A percentile compares a stretch with the other conserved stretches of the same genome.
Conservation (phyloP, 257 asterid species). For the Scutellaria galericulata region DNA sequence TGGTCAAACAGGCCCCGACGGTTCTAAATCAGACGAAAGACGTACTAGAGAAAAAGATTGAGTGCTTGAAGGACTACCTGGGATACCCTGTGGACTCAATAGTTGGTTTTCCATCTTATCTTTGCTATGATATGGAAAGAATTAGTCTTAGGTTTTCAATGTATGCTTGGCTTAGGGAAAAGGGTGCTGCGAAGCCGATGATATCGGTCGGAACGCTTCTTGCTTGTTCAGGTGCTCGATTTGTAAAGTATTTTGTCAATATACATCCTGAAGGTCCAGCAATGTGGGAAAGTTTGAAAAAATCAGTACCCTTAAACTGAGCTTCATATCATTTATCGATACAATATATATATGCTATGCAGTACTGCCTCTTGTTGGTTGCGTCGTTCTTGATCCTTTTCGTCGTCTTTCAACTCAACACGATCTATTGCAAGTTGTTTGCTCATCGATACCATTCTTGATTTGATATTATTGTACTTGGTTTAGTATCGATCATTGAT, state of each 20-base stretch:
- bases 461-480: too few relatives aligned
- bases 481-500: too few relatives aligned
- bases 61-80: constrained; percentile 52
- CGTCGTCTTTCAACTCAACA: too few relatives aligned
- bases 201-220: constrained; percentile 73
- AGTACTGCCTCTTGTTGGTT: neutral
- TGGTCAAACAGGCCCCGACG: constrained; percentile 78
- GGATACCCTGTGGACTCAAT: constrained; percentile 80
- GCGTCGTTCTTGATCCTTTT: neutral
- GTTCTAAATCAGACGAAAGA: constrained; percentile 73
- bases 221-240: constrained; percentile 73
- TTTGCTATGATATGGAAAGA: constrained; percentile 79
- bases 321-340: neutral
- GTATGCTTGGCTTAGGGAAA: constrained; percentile 81
- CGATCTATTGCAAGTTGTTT: too few relatives aligned
- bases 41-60: constrained; percentile 67
- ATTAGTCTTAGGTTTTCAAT: constrained; percentile 65
- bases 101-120: constrained; percentile 67
- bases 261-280: constrained; percentile 81
- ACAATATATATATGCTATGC: neutral
- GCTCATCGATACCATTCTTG: too few relatives aligned
- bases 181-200: constrained; percentile 78
- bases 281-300: constrained; percentile 67
- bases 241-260: constrained; percentile 67
- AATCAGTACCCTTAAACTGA: constrained; percentile 40